Evolutionary conservation across 2,329 filamentous ascomycete genomes (phyloP).

Genomic region (Cadophora luteo-olivacea): DNA sequence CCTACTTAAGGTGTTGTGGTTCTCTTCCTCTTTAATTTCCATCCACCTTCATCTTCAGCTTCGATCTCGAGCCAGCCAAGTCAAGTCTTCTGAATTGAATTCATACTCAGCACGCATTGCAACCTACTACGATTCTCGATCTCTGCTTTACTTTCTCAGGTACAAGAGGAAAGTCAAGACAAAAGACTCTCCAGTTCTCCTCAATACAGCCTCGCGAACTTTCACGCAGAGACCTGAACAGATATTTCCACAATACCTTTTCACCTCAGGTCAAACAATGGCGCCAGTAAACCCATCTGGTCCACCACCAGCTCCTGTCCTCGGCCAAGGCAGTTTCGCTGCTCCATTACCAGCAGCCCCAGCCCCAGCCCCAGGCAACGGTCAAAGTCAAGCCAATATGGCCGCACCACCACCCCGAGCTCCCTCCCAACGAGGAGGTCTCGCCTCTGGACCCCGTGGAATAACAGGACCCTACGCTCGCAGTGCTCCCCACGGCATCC

Average conservation of each 20-base stretch:
- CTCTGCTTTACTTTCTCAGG: neutral
- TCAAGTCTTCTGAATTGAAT: slow-evolving; percentile 2
- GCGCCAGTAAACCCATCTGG: slow-evolving; percentile 15
- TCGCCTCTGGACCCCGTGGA: neutral
- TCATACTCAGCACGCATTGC: neutral
- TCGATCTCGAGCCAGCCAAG: slow-evolving; percentile 2
- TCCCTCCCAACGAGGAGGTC: slow-evolving; percentile 3
- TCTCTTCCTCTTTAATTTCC: neutral
- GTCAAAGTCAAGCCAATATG: neutral
- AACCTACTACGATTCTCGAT: neutral
- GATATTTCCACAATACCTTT: no score
- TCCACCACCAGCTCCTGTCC: slow-evolving; percentile 15
- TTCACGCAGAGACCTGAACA: neutral
- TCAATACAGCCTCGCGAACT: neutral
- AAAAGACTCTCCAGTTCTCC: neutral
- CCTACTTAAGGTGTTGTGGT: neutral
- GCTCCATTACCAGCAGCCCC: neutral
- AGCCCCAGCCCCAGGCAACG: neutral
- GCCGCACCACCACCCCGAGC: neutral
- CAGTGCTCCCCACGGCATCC: neutral
- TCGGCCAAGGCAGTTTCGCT: slow-evolving; percentile 15
- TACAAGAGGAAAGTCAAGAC: neutral
- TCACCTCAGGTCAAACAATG: neutral
- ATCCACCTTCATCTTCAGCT: neutral
- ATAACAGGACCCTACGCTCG: neutral